Evolutionary conservation across 768 basidiomycete genomes (phyloP), one percentile per base, ranked within the genome.

Genomic region (Candolleomyces eurysporus): DNA sequence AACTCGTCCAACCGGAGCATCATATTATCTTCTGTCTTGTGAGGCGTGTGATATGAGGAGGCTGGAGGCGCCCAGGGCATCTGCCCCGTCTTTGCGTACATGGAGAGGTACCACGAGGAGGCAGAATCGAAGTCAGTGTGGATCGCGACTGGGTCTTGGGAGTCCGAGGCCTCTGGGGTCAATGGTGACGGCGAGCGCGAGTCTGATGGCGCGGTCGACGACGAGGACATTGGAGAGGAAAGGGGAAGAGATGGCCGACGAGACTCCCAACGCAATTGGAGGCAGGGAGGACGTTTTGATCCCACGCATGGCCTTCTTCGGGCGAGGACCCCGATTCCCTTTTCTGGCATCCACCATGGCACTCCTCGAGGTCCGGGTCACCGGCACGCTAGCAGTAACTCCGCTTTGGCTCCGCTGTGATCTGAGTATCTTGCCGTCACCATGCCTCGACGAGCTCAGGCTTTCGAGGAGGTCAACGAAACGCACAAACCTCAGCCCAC

Each of bases 111-210:
- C 89, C 89, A 90, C 22, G 86, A 77, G 40, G 85, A 76, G 40
- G 72, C 58, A 16, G 81, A 74, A 63, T 83, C 83, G 53, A 77
- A 66, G 67, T 79, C 81, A 63, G 73, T 75, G 51, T 84, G 85
- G 53, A 87, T 80, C 62, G 78, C 68, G 49, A 84, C 70, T 7
- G 79, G 75, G 59, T 83, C 81, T 0, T 79, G 69, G n/a, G 75
- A 73, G 67, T 90, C 86, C 14, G 82, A 81, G 0, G 84, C 74
- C 55, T 88, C 88, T 57, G 90, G 89, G 0, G 89, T 91, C 50
- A 79, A 73, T 6, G 90, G 90, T 0, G 90, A 91, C 1, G 88
- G 82, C 4, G 90, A 90, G 49, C 90, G 87, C 58, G 90, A 89
- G 68, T 76, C 78, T 62, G 78, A 74, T 31, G 79, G 79, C 19